Evolutionary conservation across 345 rosid genomes (phyloP), one percentile per base, ranked within the genome.

Genomic region (Aethionema arabicum): DNA sequence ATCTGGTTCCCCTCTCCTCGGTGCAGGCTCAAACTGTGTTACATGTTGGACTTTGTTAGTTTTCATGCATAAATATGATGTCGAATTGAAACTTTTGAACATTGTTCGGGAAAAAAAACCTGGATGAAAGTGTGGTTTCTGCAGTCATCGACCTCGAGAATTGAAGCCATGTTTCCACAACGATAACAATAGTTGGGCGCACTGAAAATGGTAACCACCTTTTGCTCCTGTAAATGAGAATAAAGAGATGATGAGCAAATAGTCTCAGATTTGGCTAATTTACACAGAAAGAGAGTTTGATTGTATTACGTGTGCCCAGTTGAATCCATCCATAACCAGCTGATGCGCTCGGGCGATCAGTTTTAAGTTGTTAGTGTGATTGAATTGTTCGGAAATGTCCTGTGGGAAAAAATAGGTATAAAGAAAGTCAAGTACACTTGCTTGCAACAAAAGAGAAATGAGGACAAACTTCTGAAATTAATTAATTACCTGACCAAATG

Each of bases 81-180:
- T 14, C 12, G 12, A 13, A 56, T 27, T 5, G 0, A 49, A 29
- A 50, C 42, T 57, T 50, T 21, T 30, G 12, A 53, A 32, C 38
- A 21, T 70, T 33, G 56, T 35, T 41, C 32, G 50, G 49, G n/a
- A 48, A 4, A 66, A 66, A 65, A 66, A n/a, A 90, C 99, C 99
- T 93, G 97, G 67, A 87, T 90, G 80, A 93, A 93, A 4, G 91
- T 81, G 75, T 85, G 97, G 68, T 77, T 80, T 70, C 78, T 80
- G 95, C 85, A 87, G 78, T 87, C 96, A 52, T 93, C 99, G 21
- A 93, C 97, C 81, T 93, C 99, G 74, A 93, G 76, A 68, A 93
- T 90, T 6, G 97, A 93, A 61, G 99, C 99, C 99, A 90, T 93
- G 85, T 93, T 93, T 62, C 99, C 99, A 74, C 99, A 93, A 45